Percentiles rank a stretch among this genome's conserved stretches.
These are phyloP conservation scores for Clonostachys rosea DNA, from an alignment of 2,329 filamentous ascomycete species.

Conservation along the genomic window DNA sequence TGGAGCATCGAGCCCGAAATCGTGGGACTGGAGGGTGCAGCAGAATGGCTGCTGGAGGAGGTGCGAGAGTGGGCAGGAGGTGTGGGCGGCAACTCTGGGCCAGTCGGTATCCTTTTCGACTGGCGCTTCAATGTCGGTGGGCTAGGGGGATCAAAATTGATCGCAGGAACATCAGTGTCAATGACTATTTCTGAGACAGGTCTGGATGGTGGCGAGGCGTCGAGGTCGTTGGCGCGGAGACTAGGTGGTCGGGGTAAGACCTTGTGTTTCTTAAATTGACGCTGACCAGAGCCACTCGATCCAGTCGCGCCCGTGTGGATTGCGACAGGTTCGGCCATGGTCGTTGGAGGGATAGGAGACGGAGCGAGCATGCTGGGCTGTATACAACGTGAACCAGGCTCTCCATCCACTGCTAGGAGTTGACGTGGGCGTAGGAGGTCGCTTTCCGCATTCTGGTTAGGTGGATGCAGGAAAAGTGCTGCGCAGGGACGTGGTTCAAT, in stretches of 20 bases:
- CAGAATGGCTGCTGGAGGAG: slow-evolving; percentile 46
- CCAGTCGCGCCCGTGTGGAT: slow-evolving; percentile 16
- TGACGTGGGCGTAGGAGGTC: not conserved
- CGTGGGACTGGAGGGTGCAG: slow-evolving; percentile 33
- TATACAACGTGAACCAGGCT: not conserved
- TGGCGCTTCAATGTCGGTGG: slow-evolving; percentile 35
- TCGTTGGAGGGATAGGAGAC: slow-evolving; percentile 16
- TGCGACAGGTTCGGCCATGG: slow-evolving; percentile 23
- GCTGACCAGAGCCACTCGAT: slow-evolving; percentile 19
- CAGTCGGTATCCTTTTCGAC: slow-evolving; percentile 31
- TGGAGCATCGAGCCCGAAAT: slow-evolving; percentile 27
- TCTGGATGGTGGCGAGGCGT: slow-evolving; percentile 12
- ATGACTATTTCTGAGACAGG: slow-evolving; percentile 14
- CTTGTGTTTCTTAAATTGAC: slow-evolving; percentile 42
- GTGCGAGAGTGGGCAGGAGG: slow-evolving; percentile 57
- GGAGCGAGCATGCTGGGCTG: not conserved
- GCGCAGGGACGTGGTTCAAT: too few species aligned
- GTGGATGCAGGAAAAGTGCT: too few species aligned
- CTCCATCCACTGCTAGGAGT: not conserved
- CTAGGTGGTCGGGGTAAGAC: slow-evolving; percentile 28
- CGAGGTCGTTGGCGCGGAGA: slow-evolving; percentile 12
- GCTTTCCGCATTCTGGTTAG: not conserved
- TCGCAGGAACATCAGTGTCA: slow-evolving; percentile 17
- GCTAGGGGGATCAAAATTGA: slow-evolving; percentile 26
- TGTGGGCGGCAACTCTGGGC: slow-evolving; percentile 55